Percentiles rank a stretch among this genome's conserved stretches.
These are phyloP conservation scores for Rhipidocladum racemiflorum DNA, from an alignment of 176 grass and related monocot species.

Conservation along the genomic window DNA sequence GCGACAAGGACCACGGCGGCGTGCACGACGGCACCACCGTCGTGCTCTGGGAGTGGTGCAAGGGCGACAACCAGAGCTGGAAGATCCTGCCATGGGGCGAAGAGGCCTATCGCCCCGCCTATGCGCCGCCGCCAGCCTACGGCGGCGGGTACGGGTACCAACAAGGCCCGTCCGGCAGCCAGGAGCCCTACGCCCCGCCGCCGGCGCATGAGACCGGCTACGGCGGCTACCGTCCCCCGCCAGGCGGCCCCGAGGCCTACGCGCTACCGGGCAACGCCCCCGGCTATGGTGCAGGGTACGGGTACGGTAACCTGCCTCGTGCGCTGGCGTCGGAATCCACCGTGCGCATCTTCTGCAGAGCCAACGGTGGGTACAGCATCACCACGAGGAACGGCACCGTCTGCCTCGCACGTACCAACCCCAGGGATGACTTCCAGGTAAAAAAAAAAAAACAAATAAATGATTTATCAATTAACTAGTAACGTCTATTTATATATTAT, in stretches of 20 bases:
- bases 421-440: constrained; percentile 60
- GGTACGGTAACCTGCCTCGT: constrained; percentile 25
- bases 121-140: not conserved
- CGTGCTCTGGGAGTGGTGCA: constrained; percentile 91
- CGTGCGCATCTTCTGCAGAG: constrained; percentile 53
- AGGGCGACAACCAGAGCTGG: constrained; percentile 96
- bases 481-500: too few relatives aligned
- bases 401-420: constrained; percentile 54
- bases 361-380: constrained; percentile 53
- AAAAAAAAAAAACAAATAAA: too few relatives aligned
- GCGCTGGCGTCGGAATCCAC: constrained; percentile 40
- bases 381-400: constrained; percentile 53
- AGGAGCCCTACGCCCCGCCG: constrained; percentile 8
- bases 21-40: constrained; percentile 75
- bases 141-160: constrained; percentile 3
- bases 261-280: not conserved
- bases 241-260: not conserved
- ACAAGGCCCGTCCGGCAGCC: not conserved
- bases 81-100: constrained; percentile 60
- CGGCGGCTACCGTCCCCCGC: constrained; percentile 1
- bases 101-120: not conserved
- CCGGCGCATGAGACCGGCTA: not conserved
- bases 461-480: too few relatives aligned
- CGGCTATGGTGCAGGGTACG: not conserved
- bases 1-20: constrained; percentile 79